A percentile compares a stretch with the other conserved stretches of the same genome.
Evolutionary conservation across 1,284 basidiomycete species (phyloP).

Genomic region (Leccinum discolor): DNA sequence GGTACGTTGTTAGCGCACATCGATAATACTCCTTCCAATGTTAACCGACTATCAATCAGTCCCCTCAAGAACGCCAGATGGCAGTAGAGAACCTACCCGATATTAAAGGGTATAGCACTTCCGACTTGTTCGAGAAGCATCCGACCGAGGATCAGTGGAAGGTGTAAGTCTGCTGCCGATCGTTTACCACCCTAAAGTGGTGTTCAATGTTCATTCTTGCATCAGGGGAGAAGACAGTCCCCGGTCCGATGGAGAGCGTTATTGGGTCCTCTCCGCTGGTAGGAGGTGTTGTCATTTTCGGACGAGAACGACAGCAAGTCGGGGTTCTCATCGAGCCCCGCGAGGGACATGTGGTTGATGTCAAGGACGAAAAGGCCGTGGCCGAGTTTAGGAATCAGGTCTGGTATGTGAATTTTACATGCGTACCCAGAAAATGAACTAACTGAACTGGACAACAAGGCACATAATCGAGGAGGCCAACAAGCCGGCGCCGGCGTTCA

Average conservation of each 20-base stretch:
- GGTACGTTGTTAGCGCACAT: conserved; percentile 14
- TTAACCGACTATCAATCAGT: conserved; percentile 8
- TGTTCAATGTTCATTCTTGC: conserved; percentile 1
- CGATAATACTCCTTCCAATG: background rate
- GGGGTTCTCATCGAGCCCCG: conserved; percentile 43
- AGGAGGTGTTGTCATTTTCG: conserved; percentile 39
- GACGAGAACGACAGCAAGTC: conserved; percentile 36
- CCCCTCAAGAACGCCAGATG: conserved; percentile 16
- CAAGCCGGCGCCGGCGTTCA: conserved; percentile 25
- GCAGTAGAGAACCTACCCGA: conserved; percentile 25
- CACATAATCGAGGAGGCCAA: conserved; percentile 29
- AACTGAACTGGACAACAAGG: conserved; percentile 13
- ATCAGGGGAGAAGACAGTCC: conserved; percentile 34
- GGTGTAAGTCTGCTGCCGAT: conserved; percentile 7
- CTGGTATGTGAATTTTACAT: conserved; percentile 31
- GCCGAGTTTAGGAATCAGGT: conserved; percentile 31
- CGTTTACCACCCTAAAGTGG: background rate
- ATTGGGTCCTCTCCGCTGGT: conserved; percentile 24
- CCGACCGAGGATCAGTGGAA: conserved; percentile 20
- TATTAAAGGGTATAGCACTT: conserved; percentile 21
- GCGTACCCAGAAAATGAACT: background rate
- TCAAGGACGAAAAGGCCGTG: conserved; percentile 25
- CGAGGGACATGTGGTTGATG: conserved; percentile 25
- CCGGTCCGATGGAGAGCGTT: conserved; percentile 31
- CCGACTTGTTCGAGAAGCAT: conserved; percentile 20